Evolutionary conservation across 306 rosid genomes (phyloP).

Genomic region (Senna tora): DNA sequence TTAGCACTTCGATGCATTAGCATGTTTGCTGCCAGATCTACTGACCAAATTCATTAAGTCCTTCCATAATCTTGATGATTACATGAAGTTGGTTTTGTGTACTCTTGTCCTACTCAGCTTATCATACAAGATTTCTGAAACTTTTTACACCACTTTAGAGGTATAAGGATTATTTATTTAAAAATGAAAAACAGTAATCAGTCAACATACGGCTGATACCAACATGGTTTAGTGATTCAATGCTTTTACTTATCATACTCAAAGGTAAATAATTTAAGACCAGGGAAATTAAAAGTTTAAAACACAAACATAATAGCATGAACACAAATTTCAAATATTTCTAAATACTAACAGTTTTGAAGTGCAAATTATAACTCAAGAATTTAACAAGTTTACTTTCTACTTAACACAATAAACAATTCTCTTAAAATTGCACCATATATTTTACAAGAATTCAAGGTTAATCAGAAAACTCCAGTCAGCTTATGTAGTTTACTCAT

Average conservation of each 20-base stretch:
- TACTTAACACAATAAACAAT: not conserved
- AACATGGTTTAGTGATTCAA: not conserved
- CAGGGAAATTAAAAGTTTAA: not conserved
- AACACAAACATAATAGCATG: not conserved
- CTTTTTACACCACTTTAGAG: not conserved
- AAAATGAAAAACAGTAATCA: not conserved
- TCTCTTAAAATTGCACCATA: not conserved
- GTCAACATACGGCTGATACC: not conserved
- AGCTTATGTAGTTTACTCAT: not conserved
- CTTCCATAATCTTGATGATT: not conserved
- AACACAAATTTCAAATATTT: not conserved
- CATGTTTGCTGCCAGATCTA: conserved; percentile 4
- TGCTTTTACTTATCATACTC: no score
- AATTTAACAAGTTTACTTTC: not conserved
- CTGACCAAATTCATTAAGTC: not conserved
- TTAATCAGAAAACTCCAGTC: not conserved
- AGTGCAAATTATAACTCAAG: not conserved
- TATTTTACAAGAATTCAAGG: not conserved
- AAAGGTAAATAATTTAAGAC: not conserved
- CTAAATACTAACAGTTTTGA: not conserved
- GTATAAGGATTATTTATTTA: conserved; percentile 8
- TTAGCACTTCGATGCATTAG: not conserved
- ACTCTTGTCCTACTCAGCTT: not conserved
- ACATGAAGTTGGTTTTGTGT: conserved; percentile 11
- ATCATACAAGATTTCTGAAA: conserved; percentile 13